These are phyloP conservation scores for Talaromyces piceae DNA, from an alignment of 2,329 filamentous ascomycete genomes.

Conservation along the genomic window DNA sequence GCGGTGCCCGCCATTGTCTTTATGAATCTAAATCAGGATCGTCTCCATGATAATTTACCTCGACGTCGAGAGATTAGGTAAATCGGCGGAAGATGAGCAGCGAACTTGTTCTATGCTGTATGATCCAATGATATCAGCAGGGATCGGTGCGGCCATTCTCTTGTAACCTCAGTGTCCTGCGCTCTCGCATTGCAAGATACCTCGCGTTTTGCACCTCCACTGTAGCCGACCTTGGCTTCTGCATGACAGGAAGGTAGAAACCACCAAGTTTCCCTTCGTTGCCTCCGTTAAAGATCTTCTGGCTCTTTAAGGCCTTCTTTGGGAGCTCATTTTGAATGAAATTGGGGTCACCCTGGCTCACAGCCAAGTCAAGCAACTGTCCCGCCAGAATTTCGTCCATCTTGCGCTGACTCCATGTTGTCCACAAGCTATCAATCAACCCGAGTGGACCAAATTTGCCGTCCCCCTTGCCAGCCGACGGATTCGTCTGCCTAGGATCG, in stretches of 20 bases:
- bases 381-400: constrained; percentile 82
- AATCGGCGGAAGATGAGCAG: too few relatives aligned
- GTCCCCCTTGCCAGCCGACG: constrained; percentile 41
- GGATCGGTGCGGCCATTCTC: constrained; percentile 21
- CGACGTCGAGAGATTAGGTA: not conserved
- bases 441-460: constrained; percentile 59
- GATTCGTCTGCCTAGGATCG: constrained; percentile 46
- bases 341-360: constrained; percentile 34
- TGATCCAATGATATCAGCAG: constrained; percentile 13
- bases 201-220: constrained; percentile 57
- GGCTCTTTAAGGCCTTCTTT: constrained; percentile 31
- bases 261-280: constrained; percentile 48
- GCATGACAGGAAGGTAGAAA: constrained; percentile 50
- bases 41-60: not conserved
- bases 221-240: constrained; percentile 49
- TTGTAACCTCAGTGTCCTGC: constrained; percentile 27
- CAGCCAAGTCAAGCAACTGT: constrained; percentile 60
- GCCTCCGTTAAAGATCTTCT: constrained; percentile 53
- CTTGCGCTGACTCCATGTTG: constrained; percentile 72
- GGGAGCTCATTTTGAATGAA: constrained; percentile 19
- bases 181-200: constrained; percentile 47
- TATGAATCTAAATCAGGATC: constrained; percentile 56
- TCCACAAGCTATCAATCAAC: constrained; percentile 71
- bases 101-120: constrained; percentile 2
- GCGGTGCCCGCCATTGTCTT: constrained; percentile 72